phyloP scores from a whole-genome alignment of 306 rosid species.

The Carpinus viminea region DNA sequence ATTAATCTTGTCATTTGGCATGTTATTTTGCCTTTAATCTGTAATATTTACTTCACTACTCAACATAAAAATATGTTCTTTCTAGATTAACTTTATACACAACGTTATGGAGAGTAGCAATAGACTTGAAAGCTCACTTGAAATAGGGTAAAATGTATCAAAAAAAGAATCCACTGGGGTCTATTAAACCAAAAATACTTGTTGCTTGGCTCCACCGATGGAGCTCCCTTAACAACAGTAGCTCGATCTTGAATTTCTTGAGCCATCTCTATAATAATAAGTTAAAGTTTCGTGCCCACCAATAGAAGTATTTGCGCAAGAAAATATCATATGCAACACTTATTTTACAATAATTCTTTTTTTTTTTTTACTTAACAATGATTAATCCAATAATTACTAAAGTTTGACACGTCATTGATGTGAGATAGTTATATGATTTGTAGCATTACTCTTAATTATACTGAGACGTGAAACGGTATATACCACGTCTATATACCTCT shows the following conservation, averaged over 20 bases:
- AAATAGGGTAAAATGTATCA: constrained; percentile 62
- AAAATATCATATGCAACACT: not conserved
- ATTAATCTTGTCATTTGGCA: too few species aligned
- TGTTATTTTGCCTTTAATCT: too few species aligned
- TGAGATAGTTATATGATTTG: too few species aligned
- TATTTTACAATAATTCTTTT: too few species aligned
- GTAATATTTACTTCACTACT: too few species aligned
- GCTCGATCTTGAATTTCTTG: constrained; percentile 66
- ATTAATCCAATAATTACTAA: too few species aligned
- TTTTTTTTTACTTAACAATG: not conserved
- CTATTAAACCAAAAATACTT: constrained; percentile 67
- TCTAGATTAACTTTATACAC: too few species aligned
- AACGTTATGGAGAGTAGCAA: not conserved
- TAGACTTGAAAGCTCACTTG: constrained; percentile 26
- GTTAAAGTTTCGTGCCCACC: constrained; percentile 65
- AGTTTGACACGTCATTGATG: too few species aligned
- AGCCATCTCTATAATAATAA: constrained; percentile 71
- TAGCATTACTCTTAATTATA: too few species aligned
- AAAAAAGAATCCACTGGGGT: constrained; percentile 57
- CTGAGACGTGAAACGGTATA: too few species aligned
- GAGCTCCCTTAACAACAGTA: constrained; percentile 58
- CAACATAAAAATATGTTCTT: too few species aligned
- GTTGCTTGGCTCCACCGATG: constrained; percentile 60
- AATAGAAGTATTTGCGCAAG: constrained; percentile 45
- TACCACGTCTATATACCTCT: too few species aligned